Evolutionary conservation across 345 rosid species (phyloP), one percentile per base, ranked within the genome.

Genomic region (Physaria fendleri): DNA sequence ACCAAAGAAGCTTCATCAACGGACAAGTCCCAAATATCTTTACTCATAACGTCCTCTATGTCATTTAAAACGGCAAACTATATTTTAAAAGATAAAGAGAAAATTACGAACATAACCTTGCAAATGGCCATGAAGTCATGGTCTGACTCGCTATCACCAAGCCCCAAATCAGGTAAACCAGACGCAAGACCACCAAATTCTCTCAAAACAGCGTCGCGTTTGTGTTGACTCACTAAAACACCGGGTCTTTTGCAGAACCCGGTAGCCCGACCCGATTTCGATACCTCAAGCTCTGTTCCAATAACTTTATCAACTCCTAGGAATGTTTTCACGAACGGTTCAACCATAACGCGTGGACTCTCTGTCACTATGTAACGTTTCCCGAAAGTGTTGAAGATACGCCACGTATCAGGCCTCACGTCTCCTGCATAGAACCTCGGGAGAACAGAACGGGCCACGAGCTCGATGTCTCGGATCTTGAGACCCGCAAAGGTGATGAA

Each of bases 361-460:
- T 90, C 95, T 2, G 99, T 87, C 4, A 93, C 63, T 2, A 93
- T 69, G 54, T 78, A 87, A 12, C 94, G 72, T 59, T 74, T 85
- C 7, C 95, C 95, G 4, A 87, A 93, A 5, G 94, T 80, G 47
- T 73, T 86, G 74, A 89, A 89, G 46, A 93, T 81, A 45, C 71
- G 65, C 97, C 97, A 93, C 1, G 84, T 69, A 33, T 89, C 88
- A 0, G 91, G 94, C 58, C 80, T 94, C 37, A 93, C 97, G 47
- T 93, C 97, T 39, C 87, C 97, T 0, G 92, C 83, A 38, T 86
- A 93, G 64, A 93, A 93, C 57, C 62, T 85, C 0, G 99, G 87
- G 39, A 92, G 71, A 4, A 92, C 94, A 4, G 97, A 92, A n/a
- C n/a, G n/a, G n/a, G 81, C 77, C 49, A 87, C 97, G 3, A 85